Conservation (phyloP, 2,329 filamentous ascomycete genomes). For the Ascomycota sp. region DNA sequence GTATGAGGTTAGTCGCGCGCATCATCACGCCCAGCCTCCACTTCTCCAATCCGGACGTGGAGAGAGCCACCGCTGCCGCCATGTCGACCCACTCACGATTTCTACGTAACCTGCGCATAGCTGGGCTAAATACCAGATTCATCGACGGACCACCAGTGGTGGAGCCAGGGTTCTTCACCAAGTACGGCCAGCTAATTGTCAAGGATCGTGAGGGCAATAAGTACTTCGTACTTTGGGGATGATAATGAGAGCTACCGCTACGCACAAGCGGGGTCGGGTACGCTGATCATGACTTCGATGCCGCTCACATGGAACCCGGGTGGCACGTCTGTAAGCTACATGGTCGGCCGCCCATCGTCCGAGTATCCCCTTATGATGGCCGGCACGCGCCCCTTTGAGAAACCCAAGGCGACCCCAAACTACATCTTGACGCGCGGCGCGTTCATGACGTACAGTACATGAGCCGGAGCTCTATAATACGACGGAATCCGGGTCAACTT, state of each 20-base stretch:
- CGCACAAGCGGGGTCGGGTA: constrained; percentile 97
- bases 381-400: constrained; percentile 55
- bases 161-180: too few relatives aligned
- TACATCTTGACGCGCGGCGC: constrained; percentile 57
- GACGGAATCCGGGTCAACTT: background rate
- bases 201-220: constrained; percentile 90
- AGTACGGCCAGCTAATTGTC: constrained; percentile 71
- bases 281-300: constrained; percentile 66
- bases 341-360: constrained; percentile 68
- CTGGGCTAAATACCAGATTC: constrained; percentile 35
- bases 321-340: constrained; percentile 97
- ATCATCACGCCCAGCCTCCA: background rate
- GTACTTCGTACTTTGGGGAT: constrained; percentile 90
- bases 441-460: constrained; percentile 93
- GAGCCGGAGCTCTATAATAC: too few relatives aligned
- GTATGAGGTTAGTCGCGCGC: too few relatives aligned
- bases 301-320: constrained; percentile 76
- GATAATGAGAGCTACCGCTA: constrained; percentile 90
- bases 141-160: constrained; percentile 24
- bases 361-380: constrained; percentile 53
- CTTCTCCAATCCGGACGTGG: constrained; percentile 3
- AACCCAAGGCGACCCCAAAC: constrained; percentile 49
- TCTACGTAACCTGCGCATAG: constrained; percentile 64
- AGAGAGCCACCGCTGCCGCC: constrained; percentile 14
- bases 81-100: constrained; percentile 92